These are phyloP conservation scores for Fusarium gaditjirri DNA, from an alignment of 2,329 filamentous ascomycete genomes.

Conservation along the genomic window DNA sequence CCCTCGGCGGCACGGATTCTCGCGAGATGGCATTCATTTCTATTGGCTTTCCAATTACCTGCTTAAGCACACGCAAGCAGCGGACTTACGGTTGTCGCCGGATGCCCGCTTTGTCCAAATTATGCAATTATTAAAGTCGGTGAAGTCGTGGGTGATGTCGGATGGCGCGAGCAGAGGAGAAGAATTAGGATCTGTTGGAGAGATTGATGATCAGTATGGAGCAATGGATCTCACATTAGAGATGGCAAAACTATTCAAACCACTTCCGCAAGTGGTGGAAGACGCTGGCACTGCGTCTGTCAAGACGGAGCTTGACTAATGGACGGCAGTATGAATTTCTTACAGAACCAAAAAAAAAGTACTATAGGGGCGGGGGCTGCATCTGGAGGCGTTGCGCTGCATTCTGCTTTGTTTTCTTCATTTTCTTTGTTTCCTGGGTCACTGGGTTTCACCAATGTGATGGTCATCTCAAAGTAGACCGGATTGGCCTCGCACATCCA, in stretches of 20 bases:
- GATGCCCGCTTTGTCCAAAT: slow-evolving; percentile 70
- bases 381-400: slow-evolving; percentile 56
- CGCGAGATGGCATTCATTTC: slow-evolving; percentile 76
- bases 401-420: slow-evolving; percentile 44
- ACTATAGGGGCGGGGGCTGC: slow-evolving; percentile 50
- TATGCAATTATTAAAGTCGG: slow-evolving; percentile 69
- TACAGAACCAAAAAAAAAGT: slow-evolving; percentile 43
- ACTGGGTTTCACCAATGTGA: slow-evolving; percentile 35
- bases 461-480: slow-evolving; percentile 31
- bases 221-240: slow-evolving; percentile 72
- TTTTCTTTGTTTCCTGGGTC: slow-evolving; percentile 43
- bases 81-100: slow-evolving; percentile 65
- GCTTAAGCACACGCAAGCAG: slow-evolving; percentile 65
- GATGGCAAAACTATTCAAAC: slow-evolving; percentile 77
- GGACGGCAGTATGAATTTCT: slow-evolving; percentile 47
- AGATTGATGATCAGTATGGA: slow-evolving; percentile 75
- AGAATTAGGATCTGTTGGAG: slow-evolving; percentile 73
- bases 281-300: slow-evolving; percentile 56
- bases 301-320: slow-evolving; percentile 53
- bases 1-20: slow-evolving; percentile 73
- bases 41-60: slow-evolving; percentile 77
- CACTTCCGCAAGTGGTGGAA: slow-evolving; percentile 60
- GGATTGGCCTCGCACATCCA: slow-evolving; percentile 44
- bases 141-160: slow-evolving; percentile 68
- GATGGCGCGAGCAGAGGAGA: slow-evolving; percentile 74